A percentile compares a stretch with the other conserved stretches of the same genome.
Conservation (phyloP, 2,329 filamentous ascomycete species). For the Trichoderma cornu-damae region DNA sequence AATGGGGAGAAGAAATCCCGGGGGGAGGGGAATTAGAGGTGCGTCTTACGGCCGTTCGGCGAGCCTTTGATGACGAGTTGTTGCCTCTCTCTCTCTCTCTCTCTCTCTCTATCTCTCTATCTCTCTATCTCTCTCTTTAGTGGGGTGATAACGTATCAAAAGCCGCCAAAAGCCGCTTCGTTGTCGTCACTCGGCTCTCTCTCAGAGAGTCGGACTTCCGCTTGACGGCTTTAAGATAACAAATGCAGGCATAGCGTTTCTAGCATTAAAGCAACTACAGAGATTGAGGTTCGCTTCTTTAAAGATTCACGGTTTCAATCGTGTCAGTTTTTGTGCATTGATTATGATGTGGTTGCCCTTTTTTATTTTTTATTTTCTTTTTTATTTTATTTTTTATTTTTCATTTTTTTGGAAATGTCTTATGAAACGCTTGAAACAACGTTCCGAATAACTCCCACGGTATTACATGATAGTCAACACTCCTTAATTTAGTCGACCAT, state of each 20-base stretch:
- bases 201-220: slow-evolving; percentile 5
- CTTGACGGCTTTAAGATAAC: background rate
- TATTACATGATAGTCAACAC: too few species aligned
- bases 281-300: background rate
- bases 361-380: background rate
- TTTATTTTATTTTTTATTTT: background rate
- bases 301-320: background rate
- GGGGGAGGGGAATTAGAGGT: background rate
- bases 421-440: background rate
- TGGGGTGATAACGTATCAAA: slow-evolving; percentile 13
- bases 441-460: background rate
- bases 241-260: background rate
- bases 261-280: background rate
- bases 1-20: background rate
- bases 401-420: background rate
- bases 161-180: slow-evolving; percentile 13
- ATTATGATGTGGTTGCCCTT: background rate
- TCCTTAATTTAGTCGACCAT: background rate
- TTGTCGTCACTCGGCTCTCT: background rate
- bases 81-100: too few species aligned
- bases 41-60: slow-evolving; percentile 1
- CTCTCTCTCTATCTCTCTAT: too few species aligned
- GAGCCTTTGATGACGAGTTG: slow-evolving; percentile 5
- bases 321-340: background rate
- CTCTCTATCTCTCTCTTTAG: too few species aligned